A percentile compares a stretch with the other conserved stretches of the same genome.
Conservation (phyloP, 2,329 filamentous ascomycete species). For the Fusarium temperatum region DNA sequence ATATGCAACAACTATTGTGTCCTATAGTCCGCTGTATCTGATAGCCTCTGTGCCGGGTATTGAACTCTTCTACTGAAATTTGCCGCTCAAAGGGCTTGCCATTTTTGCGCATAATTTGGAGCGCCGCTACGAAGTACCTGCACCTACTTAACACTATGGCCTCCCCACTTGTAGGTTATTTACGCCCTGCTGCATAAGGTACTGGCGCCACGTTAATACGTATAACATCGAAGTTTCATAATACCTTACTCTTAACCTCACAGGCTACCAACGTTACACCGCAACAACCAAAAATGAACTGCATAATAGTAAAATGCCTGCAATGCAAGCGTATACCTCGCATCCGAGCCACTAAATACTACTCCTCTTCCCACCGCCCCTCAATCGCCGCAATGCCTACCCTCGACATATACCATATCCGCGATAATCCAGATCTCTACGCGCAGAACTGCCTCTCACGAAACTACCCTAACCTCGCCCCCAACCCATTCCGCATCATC, state of each 20-base stretch:
- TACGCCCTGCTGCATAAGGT: background rate
- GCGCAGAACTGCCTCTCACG: background rate
- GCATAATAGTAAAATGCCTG: background rate
- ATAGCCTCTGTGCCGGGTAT: too few species aligned
- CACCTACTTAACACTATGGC: background rate
- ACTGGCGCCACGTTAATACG: background rate
- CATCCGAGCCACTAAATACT: fast-evolving
- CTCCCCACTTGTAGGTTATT: background rate
- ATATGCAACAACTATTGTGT: too few species aligned
- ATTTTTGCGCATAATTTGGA: background rate
- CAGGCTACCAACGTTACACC: too few species aligned
- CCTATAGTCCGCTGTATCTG: too few species aligned
- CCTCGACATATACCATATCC: background rate
- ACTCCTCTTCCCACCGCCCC: background rate
- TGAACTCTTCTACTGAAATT: too few species aligned
- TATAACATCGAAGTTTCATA: too few species aligned
- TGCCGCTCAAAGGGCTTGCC: too few species aligned
- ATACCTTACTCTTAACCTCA: background rate
- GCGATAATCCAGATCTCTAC: background rate
- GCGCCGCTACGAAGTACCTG: too few species aligned
- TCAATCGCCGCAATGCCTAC: background rate
- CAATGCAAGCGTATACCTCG: background rate
- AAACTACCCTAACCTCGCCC: background rate
- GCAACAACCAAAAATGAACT: background rate
- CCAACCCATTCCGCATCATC: background rate